Base-by-base conservation (phyloP, 192 early-diverging fungal genomes). In the Linnemannia exigua region DNA sequence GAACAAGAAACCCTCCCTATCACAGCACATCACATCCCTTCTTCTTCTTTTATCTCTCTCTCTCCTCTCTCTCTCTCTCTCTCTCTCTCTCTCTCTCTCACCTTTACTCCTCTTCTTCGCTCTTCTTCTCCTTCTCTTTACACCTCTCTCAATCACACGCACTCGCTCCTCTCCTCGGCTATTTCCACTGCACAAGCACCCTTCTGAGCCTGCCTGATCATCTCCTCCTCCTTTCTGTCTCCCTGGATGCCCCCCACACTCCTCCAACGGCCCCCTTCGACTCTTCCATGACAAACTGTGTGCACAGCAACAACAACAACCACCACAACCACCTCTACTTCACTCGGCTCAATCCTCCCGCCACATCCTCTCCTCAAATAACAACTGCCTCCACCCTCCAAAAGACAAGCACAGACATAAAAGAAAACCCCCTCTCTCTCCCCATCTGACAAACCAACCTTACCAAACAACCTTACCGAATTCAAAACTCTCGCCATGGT, bases 401-500 rank as follows among this genome's bases (percentile, higher is more conserved):
- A 31, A 63, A 11, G 1, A 31, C 58, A 63, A 63, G 25, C 11
- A 31, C 5, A 58, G n/a, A 44, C 41, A 44, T 6, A 44, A 44
- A 58, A 63, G 31, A 15, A 63, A 25, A 28, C 58, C 58, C 28
- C 63, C 48, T 25, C 31, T 71, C 36, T 16, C 79, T 47, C 54
- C 48, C 52, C 46, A 36, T 31, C 67, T 36, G 9, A 22, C 66
- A 31, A 70, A 22, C 66, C 33, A 22, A 41, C 47, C 36, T n/a
- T 31, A 48, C 22, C 66, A 31, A 47, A 54, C 47, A 25, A 54
- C 33, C 33, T 36, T 51, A 36, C 31, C 33, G 20, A 74, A 33
- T 11, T 41, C 41, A 52, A 22, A 3, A n/a, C 69, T 74, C 61
- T 17, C 16, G 47, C 84, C 74, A 86, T 86, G 84, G 84, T 86